Conservation (phyloP, 2,329 filamentous ascomycete genomes). For the Aspergillus quadrilineatus region DNA sequence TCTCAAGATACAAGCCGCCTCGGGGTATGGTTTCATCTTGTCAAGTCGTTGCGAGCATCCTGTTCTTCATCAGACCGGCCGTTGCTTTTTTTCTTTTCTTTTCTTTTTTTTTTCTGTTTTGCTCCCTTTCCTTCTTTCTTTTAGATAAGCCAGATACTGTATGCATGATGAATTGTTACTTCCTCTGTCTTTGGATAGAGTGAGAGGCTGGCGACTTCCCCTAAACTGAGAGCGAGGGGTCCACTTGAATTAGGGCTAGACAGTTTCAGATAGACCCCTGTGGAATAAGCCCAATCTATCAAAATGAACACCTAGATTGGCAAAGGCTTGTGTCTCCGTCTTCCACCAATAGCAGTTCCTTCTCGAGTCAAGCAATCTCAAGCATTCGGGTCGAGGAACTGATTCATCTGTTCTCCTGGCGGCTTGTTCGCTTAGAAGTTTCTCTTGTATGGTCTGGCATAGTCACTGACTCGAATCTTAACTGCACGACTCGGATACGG, state of each 20-base stretch:
- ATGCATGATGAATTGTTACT: too few relatives aligned
- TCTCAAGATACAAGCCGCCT: background rate
- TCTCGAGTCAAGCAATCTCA: background rate
- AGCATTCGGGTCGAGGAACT: background rate
- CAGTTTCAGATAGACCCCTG: slow-evolving; percentile 2
- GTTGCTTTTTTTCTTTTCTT: too few relatives aligned
- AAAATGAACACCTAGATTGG: slow-evolving; percentile 3
- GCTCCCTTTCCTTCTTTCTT: too few relatives aligned
- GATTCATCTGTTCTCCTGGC: background rate
- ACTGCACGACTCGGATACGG: background rate
- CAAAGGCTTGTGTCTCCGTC: background rate
- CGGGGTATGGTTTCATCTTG: background rate
- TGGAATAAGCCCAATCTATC: background rate
- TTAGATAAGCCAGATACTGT: too few relatives aligned
- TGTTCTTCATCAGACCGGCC: too few relatives aligned
- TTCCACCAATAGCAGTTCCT: background rate
- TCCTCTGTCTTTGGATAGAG: too few relatives aligned
- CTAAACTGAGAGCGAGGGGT: too few relatives aligned
- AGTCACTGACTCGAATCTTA: background rate
- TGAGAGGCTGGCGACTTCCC: too few relatives aligned
- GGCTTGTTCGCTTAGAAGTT: background rate
- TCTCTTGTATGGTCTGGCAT: background rate
- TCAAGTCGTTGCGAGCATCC: background rate
- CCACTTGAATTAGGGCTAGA: background rate
- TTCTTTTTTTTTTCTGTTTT: too few relatives aligned